These are phyloP conservation scores for Ceratocystis colombiana DNA, from an alignment of 2,329 filamentous ascomycete species.

Conservation along the genomic window DNA sequence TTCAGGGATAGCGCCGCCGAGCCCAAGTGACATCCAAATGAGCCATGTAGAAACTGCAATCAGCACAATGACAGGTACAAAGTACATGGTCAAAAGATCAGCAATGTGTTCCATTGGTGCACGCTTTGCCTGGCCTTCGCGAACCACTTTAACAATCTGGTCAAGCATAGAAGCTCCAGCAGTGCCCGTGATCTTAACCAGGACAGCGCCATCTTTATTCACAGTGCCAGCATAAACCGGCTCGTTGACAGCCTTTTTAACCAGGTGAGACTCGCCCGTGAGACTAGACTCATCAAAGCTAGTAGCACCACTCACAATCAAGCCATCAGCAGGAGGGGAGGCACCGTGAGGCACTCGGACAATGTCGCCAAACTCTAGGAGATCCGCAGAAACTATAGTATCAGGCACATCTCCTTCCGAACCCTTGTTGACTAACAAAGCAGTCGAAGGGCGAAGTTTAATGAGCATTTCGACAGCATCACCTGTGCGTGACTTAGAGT, in stretches of 20 bases:
- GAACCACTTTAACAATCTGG: slow-evolving; percentile 65
- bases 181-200: slow-evolving; percentile 53
- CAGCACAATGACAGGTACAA: slow-evolving; percentile 62
- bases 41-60: slow-evolving; percentile 62
- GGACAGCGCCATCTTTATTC: slow-evolving; percentile 56
- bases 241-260: slow-evolving; percentile 54
- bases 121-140: slow-evolving; percentile 65
- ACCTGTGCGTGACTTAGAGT: slow-evolving; percentile 83
- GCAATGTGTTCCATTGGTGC: slow-evolving; percentile 68
- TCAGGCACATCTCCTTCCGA: slow-evolving; percentile 34
- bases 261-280: slow-evolving; percentile 63
- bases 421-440: slow-evolving; percentile 52
- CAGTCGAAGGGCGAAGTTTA: slow-evolving; percentile 66
- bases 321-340: slow-evolving; percentile 76
- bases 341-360: slow-evolving; percentile 68
- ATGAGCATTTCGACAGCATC: slow-evolving; percentile 73
- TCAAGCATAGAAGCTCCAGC: slow-evolving; percentile 67
- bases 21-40: slow-evolving; percentile 57
- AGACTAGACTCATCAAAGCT: slow-evolving; percentile 84
- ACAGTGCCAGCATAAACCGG: slow-evolving; percentile 62
- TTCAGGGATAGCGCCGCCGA: slow-evolving; percentile 46
- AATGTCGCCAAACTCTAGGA: slow-evolving; percentile 63
- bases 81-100: slow-evolving; percentile 62
- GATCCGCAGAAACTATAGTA: slow-evolving; percentile 47
- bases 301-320: slow-evolving; percentile 51